A percentile compares a stretch with the other conserved stretches of the same genome.
Evolutionary conservation across 2,329 filamentous ascomycete species (phyloP).

Genomic region (Penicillium corylophilum): DNA sequence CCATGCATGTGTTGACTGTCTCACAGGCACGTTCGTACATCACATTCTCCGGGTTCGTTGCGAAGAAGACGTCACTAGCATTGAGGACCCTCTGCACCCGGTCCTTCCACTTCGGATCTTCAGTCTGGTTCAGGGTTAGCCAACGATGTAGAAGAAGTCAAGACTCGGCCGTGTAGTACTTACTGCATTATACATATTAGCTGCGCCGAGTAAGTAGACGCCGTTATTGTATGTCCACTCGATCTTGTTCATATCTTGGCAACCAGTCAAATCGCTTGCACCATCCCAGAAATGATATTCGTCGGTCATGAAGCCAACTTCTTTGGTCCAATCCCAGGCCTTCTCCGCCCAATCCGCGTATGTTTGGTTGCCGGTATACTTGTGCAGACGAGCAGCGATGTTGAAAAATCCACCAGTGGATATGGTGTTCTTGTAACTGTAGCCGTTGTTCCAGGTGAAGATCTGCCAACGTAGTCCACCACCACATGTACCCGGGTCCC

Average conservation of each 20-base stretch:
- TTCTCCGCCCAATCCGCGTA: constrained; percentile 65
- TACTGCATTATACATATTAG: constrained; percentile 57
- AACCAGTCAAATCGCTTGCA: constrained; percentile 52
- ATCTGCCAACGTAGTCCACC: constrained; percentile 61
- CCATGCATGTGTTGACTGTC: constrained; percentile 54
- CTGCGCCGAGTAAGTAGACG: constrained; percentile 55
- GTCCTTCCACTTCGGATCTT: constrained; percentile 53
- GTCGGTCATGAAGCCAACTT: constrained; percentile 52
- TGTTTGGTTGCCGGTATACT: constrained; percentile 32
- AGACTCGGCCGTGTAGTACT: constrained; percentile 13
- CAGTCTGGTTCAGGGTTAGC: constrained; percentile 29
- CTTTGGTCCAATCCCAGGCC: constrained; percentile 58
- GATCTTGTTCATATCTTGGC: constrained; percentile 51
- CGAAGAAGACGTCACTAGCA: constrained; percentile 53
- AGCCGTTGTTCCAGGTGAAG: constrained; percentile 35
- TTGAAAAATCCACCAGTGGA: constrained; percentile 36
- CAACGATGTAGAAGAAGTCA: neutral
- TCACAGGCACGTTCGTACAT: constrained; percentile 64
- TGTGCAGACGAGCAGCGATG: constrained; percentile 30
- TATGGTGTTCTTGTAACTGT: constrained; percentile 36
- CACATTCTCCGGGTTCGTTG: constrained; percentile 44
- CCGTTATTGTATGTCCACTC: constrained; percentile 61
- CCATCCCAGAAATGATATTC: constrained; percentile 57
- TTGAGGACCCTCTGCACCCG: constrained; percentile 55
- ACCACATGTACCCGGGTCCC: constrained; percentile 65